phyloP scores from a whole-genome alignment of 768 basidiomycete species.

The Lactarius indigo region DNA sequence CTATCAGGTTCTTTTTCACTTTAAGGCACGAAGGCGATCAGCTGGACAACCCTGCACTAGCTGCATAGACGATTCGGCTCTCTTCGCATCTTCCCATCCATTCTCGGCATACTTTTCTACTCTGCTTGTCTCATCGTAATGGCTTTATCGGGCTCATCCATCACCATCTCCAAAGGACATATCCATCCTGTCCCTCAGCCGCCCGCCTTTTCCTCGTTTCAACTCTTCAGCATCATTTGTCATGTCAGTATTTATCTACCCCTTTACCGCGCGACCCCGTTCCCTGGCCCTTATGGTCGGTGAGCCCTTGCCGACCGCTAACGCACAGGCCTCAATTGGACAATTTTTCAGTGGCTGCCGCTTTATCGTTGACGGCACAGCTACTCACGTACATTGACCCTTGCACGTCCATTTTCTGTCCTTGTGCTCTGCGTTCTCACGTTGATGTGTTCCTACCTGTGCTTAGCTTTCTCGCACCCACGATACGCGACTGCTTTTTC shows the following conservation, averaged over 20 bases:
- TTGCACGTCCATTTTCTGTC: conserved; percentile 3
- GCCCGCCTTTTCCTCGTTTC: conserved; percentile 34
- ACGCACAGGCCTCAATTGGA: background rate
- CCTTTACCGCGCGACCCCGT: conserved; percentile 29
- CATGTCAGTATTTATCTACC: conserved; percentile 37
- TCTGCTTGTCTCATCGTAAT: conserved; percentile 29
- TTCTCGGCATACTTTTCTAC: conserved; percentile 27
- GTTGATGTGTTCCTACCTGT: conserved; percentile 15
- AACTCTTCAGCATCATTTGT: conserved; percentile 31
- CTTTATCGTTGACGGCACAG: background rate
- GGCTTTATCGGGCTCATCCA: conserved; percentile 28
- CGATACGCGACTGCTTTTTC: conserved; percentile 11
- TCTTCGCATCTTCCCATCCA: conserved; percentile 33
- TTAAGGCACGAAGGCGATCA: conserved; percentile 16
- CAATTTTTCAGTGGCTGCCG: conserved; percentile 1
- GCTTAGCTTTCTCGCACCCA: conserved; percentile 9
- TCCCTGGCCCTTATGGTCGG: conserved; percentile 18
- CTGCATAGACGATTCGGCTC: conserved; percentile 26
- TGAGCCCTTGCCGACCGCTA: background rate
- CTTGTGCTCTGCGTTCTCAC: conserved; percentile 5
- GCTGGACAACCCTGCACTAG: conserved; percentile 25
- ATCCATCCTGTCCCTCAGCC: conserved; percentile 60
- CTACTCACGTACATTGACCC: conserved; percentile 9
- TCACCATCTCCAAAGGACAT: conserved; percentile 42
- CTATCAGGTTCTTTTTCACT: conserved; percentile 13